These are phyloP conservation scores for Pythium graminicola DNA, from an alignment of 352 stramenopile species.

Conservation along the genomic window DNA sequence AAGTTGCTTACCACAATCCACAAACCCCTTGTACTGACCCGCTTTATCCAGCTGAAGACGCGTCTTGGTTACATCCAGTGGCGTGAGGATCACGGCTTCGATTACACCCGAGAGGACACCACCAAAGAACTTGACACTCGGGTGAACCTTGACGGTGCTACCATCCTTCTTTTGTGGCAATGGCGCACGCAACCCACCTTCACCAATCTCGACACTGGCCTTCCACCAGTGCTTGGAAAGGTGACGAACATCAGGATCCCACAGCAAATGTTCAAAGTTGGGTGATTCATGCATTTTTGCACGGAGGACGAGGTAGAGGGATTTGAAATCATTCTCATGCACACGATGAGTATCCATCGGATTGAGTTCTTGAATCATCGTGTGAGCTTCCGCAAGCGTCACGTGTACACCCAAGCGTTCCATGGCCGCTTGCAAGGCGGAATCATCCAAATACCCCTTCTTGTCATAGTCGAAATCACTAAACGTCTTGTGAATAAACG, in stretches of 20 bases:
- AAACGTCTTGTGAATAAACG: slow-evolving; percentile 72
- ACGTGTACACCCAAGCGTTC: slow-evolving; percentile 56
- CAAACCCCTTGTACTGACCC: slow-evolving; percentile 80
- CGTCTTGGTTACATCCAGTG: slow-evolving; percentile 86
- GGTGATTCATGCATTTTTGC: slow-evolving; percentile 65
- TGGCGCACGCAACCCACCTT: slow-evolving; percentile 59
- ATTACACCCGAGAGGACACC: slow-evolving; percentile 82
- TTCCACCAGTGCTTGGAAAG: slow-evolving; percentile 86
- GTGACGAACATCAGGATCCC: slow-evolving; percentile 76
- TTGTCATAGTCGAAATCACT: slow-evolving; percentile 52
- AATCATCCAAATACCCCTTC: slow-evolving; percentile 68
- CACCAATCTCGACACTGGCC: slow-evolving; percentile 73
- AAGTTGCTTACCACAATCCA: slow-evolving; percentile 81
- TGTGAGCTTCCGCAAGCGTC: slow-evolving; percentile 64
- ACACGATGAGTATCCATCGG: slow-evolving; percentile 56
- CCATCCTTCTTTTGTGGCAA: slow-evolving; percentile 41
- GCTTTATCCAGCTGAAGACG: slow-evolving; percentile 84
- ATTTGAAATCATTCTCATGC: slow-evolving; percentile 76
- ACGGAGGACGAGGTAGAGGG: slow-evolving; percentile 73
- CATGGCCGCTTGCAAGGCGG: slow-evolving; percentile 57
- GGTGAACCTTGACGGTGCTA: slow-evolving; percentile 56
- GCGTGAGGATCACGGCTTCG: slow-evolving; percentile 79
- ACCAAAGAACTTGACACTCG: slow-evolving; percentile 70
- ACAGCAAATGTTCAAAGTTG: slow-evolving; percentile 70
- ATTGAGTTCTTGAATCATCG: slow-evolving; percentile 73